Conservation (phyloP, 768 basidiomycete species). For the Sutorius australiensis region DNA sequence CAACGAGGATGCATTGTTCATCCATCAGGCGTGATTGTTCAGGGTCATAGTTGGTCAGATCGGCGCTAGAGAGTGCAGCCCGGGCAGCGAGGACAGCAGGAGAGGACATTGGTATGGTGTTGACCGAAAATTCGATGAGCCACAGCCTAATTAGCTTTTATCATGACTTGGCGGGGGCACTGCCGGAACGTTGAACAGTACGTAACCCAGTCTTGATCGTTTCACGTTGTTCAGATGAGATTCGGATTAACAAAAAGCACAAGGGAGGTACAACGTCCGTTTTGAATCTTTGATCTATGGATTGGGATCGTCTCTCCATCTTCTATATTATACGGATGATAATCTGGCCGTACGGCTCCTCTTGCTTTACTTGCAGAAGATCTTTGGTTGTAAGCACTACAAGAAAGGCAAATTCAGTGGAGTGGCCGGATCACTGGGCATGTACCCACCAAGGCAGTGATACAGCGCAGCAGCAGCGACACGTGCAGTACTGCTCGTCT, state of each 20-base stretch:
- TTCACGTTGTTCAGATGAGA: slow-evolving; percentile 1
- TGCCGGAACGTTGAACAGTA: background rate
- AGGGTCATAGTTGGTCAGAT: slow-evolving; percentile 81
- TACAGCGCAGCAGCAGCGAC: slow-evolving; percentile 83
- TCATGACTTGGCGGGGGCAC: background rate
- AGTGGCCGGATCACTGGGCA: background rate
- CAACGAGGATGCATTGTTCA: slow-evolving; percentile 89
- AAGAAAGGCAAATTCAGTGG: background rate
- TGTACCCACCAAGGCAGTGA: slow-evolving; percentile 69
- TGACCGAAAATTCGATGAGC: background rate
- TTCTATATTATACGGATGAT: slow-evolving; percentile 36
- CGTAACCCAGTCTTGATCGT: too few species aligned
- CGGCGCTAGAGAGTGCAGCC: slow-evolving; percentile 66
- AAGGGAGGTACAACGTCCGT: background rate
- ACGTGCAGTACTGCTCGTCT: slow-evolving; percentile 61
- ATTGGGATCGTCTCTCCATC: background rate
- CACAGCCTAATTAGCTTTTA: background rate
- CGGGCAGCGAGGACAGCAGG: slow-evolving; percentile 61
- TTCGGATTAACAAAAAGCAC: slow-evolving; percentile 7
- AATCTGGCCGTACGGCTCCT: slow-evolving; percentile 55
- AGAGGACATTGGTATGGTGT: slow-evolving; percentile 44
- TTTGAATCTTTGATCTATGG: background rate
- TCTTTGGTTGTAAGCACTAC: slow-evolving; percentile 77
- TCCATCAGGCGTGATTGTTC: slow-evolving; percentile 96
- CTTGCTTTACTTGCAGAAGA: slow-evolving; percentile 58